Evolutionary conservation across 495 filamentous ascomycete species (phyloP).

Genomic region (Hyaloscypha finlandica): DNA sequence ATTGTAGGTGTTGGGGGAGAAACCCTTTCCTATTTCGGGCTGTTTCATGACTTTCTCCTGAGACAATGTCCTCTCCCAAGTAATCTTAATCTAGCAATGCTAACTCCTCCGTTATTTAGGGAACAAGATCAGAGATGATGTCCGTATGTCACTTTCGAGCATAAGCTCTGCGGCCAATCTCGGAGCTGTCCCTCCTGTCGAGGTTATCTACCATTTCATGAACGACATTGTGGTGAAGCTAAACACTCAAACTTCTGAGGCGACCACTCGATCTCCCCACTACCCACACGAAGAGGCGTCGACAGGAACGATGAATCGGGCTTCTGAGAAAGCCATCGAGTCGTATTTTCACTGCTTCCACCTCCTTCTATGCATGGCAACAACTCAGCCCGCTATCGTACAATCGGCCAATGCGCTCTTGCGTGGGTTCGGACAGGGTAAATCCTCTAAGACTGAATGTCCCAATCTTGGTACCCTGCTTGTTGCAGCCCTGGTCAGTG

Average conservation of each 20-base stretch:
- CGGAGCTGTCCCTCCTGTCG: constrained; percentile 18
- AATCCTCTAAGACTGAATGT: constrained; percentile 41
- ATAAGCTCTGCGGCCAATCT: constrained; percentile 28
- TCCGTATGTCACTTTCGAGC: constrained; percentile 20
- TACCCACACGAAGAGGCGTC: neutral
- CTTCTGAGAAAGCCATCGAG: constrained; percentile 54
- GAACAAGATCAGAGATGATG: constrained; percentile 36
- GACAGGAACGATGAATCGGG: constrained; percentile 46
- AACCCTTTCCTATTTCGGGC: too few species aligned
- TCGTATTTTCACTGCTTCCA: constrained; percentile 57
- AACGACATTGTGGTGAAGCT: constrained; percentile 53
- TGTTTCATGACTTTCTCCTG: too few species aligned
- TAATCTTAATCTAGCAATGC: too few species aligned
- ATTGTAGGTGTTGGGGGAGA: constrained; percentile 34
- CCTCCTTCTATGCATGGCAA: constrained; percentile 46
- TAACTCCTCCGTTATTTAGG: too few species aligned
- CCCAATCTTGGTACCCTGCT: constrained; percentile 54
- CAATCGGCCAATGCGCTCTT: constrained; percentile 38
- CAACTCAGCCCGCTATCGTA: constrained; percentile 28
- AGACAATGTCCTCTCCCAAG: too few species aligned
- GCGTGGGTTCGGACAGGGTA: constrained; percentile 39
- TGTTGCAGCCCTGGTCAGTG: constrained; percentile 46
- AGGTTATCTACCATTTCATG: constrained; percentile 53
- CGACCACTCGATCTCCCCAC: constrained; percentile 3
- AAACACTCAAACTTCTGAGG: constrained; percentile 34